A percentile compares a stretch with the other conserved stretches of the same genome.
These are phyloP conservation scores for Ascochyta viciae-villosae DNA, from an alignment of 2,329 filamentous ascomycete species.

Conservation along the genomic window DNA sequence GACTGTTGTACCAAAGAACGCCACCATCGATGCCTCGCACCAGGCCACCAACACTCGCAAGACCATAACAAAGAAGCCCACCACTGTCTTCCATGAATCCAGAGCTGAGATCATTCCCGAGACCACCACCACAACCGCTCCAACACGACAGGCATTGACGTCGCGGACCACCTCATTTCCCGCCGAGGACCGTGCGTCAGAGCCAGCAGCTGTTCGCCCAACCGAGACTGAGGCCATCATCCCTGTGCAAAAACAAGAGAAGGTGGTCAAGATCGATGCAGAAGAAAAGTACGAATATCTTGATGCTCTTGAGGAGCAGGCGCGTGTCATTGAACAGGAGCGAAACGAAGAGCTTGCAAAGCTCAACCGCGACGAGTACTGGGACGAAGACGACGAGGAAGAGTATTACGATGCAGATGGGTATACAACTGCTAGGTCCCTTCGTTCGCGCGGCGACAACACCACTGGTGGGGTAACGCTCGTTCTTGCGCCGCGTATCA, in stretches of 20 bases:
- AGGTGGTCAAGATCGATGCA: constrained; percentile 25
- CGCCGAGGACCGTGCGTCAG: constrained; percentile 30
- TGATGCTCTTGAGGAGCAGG: constrained; percentile 48
- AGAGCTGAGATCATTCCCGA: constrained; percentile 29
- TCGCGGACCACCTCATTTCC: constrained; percentile 34
- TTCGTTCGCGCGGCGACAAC: constrained; percentile 77
- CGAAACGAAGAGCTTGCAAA: constrained; percentile 47
- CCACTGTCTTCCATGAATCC: constrained; percentile 62
- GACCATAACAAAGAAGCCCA: constrained; percentile 59
- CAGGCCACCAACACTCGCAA: constrained; percentile 53
- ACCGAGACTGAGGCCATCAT: constrained; percentile 15
- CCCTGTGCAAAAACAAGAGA: constrained; percentile 18
- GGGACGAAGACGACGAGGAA: constrained; percentile 75
- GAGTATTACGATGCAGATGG: constrained; percentile 75
- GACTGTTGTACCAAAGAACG: constrained; percentile 31
- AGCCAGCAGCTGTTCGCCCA: constrained; percentile 25
- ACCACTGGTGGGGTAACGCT: constrained; percentile 70
- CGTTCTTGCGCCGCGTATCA: constrained; percentile 76
- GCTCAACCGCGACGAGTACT: constrained; percentile 72
- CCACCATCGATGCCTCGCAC: constrained; percentile 36
- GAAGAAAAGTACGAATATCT: constrained; percentile 46
- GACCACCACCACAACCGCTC: constrained; percentile 21
- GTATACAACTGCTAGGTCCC: constrained; percentile 78
- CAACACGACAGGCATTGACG: constrained; percentile 32
- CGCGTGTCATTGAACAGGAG: constrained; percentile 45